Conservation (phyloP, 495 filamentous ascomycete genomes). For the Hypoxylon lienhwacheense region DNA sequence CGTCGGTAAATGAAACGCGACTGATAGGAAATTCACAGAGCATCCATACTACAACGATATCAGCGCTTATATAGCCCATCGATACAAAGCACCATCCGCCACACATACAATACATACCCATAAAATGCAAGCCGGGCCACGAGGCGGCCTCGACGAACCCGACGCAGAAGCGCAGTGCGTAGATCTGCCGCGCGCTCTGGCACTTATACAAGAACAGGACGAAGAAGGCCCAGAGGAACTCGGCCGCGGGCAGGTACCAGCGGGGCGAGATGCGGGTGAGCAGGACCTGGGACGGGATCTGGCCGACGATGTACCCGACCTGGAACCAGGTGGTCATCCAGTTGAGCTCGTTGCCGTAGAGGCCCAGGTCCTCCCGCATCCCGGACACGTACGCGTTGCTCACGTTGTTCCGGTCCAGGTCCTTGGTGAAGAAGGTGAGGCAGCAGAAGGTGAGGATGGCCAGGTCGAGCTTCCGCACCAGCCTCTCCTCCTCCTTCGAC, state of each 20-base stretch:
- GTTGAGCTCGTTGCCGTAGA: constrained; percentile 39
- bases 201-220: constrained; percentile 28
- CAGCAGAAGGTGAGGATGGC: constrained; percentile 43
- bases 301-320: constrained; percentile 45
- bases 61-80: too few species aligned
- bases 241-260: constrained; percentile 38
- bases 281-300: constrained; percentile 50
- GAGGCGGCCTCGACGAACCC: not conserved
- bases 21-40: too few species aligned
- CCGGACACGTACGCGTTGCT: constrained; percentile 43
- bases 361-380: constrained; percentile 39
- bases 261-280: constrained; percentile 38
- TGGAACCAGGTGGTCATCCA: constrained; percentile 44
- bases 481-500: constrained; percentile 33
- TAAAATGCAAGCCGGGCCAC: not conserved
- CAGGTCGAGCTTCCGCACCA: constrained; percentile 41
- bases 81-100: too few species aligned
- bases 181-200: not conserved
- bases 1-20: too few species aligned
- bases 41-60: too few species aligned
- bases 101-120: too few species aligned
- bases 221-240: constrained; percentile 44
- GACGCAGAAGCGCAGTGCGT: not conserved
- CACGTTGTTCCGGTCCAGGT: constrained; percentile 42
- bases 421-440: constrained; percentile 44